A percentile compares a stretch with the other conserved stretches of the same genome.
Evolutionary conservation across 371 early-diverging fungal species (phyloP).

Genomic region (Syncephalastrum contaminatum): DNA sequence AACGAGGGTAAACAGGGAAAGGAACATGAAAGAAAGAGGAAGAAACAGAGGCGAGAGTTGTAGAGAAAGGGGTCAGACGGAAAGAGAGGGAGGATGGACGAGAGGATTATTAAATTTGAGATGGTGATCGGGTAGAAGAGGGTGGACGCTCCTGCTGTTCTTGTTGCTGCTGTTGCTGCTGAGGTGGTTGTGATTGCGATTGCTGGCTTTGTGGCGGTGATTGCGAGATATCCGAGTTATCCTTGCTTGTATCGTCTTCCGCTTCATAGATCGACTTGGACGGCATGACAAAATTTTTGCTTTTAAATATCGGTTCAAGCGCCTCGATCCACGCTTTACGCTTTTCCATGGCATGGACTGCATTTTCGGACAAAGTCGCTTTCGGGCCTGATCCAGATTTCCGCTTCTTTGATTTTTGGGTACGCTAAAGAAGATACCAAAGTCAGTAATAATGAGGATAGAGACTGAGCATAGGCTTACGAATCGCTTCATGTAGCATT

Average conservation of each 20-base stretch:
- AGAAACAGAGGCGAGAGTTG: no score
- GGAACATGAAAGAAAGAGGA: no score
- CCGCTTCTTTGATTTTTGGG: conserved; percentile 75
- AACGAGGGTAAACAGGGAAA: no score
- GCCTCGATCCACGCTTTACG: conserved; percentile 51
- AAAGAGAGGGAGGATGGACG: no score
- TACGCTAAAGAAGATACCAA: conserved; percentile 34
- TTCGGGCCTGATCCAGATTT: conserved; percentile 56
- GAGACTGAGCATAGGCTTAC: conserved; percentile 45
- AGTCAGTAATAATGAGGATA: not conserved
- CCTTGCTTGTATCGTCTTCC: conserved; percentile 9
- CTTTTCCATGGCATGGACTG: conserved; percentile 54
- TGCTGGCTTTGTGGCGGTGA: no score
- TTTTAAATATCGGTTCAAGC: conserved; percentile 39
- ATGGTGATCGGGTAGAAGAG: no score
- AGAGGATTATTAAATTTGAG: no score
- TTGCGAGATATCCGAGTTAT: no score
- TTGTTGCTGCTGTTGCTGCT: no score
- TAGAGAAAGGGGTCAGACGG: no score
- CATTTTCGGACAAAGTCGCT: conserved; percentile 50
- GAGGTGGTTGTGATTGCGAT: no score
- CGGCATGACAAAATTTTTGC: conserved; percentile 41
- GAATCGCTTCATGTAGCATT: conserved; percentile 80
- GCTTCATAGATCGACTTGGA: conserved; percentile 29
- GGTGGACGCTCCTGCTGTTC: no score